A percentile compares a stretch with the other conserved stretches of the same genome.
These are phyloP conservation scores for Ambrosiella cleistominuta DNA, from an alignment of 2,329 filamentous ascomycete genomes.

Conservation along the genomic window DNA sequence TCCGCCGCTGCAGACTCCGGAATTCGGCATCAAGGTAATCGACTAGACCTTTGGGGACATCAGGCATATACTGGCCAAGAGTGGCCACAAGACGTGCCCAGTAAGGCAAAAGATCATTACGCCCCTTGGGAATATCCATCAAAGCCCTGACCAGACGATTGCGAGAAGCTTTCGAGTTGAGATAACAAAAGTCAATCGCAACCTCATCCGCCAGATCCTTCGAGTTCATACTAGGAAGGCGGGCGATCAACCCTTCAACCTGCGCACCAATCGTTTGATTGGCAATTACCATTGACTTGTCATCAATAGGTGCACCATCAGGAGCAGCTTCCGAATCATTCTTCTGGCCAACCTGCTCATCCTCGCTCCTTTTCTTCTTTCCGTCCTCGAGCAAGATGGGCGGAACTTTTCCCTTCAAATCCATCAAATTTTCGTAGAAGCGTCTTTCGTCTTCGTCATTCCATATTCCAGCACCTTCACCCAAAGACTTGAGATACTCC, in stretches of 20 bases:
- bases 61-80: slow-evolving; percentile 80
- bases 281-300: slow-evolving; percentile 81
- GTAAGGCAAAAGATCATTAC: slow-evolving; percentile 73
- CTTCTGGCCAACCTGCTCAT: slow-evolving; percentile 71
- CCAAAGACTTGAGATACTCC: slow-evolving; percentile 78
- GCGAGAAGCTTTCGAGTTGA: slow-evolving; percentile 94
- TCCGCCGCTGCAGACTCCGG: slow-evolving; percentile 84
- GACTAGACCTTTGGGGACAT: slow-evolving; percentile 81
- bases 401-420: slow-evolving; percentile 89
- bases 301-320: slow-evolving; percentile 40
- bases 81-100: slow-evolving; percentile 91
- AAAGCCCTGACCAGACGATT: slow-evolving; percentile 86
- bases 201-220: slow-evolving; percentile 86
- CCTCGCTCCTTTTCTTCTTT: slow-evolving; percentile 84
- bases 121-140: slow-evolving; percentile 86
- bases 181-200: slow-evolving; percentile 91
- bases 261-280: slow-evolving; percentile 97
- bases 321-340: slow-evolving; percentile 40
- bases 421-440: slow-evolving; percentile 93
- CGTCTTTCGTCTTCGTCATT: slow-evolving; percentile 95
- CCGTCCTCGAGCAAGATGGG: slow-evolving; percentile 82
- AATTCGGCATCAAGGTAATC: slow-evolving; percentile 93
- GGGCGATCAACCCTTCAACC: slow-evolving; percentile 74
- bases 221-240: slow-evolving; percentile 76
- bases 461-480: slow-evolving; percentile 89